Percentiles rank a stretch among this genome's conserved stretches.
phyloP scores from a whole-genome alignment of 176 grass and related monocot genomes.

The Carex scoparia region DNA sequence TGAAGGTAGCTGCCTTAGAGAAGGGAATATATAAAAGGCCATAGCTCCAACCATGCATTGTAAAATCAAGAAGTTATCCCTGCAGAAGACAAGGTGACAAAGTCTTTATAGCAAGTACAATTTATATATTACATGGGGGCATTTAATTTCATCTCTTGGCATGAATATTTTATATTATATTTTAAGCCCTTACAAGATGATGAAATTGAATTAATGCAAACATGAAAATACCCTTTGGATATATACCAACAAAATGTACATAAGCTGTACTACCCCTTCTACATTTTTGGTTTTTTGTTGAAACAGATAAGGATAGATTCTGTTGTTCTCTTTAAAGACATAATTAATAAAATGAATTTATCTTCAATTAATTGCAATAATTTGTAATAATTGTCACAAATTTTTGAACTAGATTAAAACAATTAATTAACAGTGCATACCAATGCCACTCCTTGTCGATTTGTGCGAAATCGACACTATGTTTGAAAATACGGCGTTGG shows the following conservation, averaged over 20 bases:
- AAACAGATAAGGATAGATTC: neutral
- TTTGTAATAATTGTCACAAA: neutral
- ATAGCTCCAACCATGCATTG: slow-evolving; percentile 45
- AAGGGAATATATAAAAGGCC: slow-evolving; percentile 44
- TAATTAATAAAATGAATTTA: neutral
- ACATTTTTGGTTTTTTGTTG: neutral
- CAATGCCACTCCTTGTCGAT: slow-evolving; percentile 97
- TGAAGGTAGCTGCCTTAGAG: slow-evolving; percentile 43
- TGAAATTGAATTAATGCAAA: neutral
- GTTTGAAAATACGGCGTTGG: slow-evolving; percentile 43
- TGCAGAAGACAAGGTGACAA: slow-evolving; percentile 15
- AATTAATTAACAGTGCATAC: slow-evolving; percentile 29
- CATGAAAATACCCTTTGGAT: neutral
- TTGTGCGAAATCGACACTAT: slow-evolving; percentile 59
- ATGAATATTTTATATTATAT: slow-evolving; percentile 3
- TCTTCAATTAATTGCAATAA: neutral
- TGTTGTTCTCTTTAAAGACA: neutral
- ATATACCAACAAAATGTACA: neutral
- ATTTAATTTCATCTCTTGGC: neutral
- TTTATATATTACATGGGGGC: neutral
- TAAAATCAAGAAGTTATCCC: slow-evolving; percentile 93
- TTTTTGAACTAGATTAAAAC: neutral
- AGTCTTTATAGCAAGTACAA: neutral
- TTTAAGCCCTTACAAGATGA: neutral
- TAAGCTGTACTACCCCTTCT: neutral